Conservation (phyloP, 768 basidiomycete species). For the Trametopsis cervina region DNA sequence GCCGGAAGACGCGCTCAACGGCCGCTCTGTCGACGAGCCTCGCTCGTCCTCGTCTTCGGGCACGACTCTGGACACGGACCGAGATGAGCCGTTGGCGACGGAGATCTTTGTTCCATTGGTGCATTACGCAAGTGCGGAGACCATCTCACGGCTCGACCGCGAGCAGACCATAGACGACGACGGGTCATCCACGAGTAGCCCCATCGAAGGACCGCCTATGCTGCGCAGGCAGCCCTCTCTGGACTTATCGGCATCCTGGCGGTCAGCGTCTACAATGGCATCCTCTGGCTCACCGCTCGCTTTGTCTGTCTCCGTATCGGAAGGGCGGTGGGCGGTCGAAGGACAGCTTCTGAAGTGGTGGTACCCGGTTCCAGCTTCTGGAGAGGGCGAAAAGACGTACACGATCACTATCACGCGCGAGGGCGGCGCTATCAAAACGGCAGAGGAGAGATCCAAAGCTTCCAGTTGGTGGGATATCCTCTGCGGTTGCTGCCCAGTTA, state of each 20-base stretch:
- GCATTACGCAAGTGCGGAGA: slow-evolving; percentile 63
- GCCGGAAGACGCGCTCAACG: slow-evolving; percentile 29
- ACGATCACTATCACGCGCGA: slow-evolving; percentile 23
- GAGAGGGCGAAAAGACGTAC: slow-evolving; percentile 24
- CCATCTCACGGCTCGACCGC: slow-evolving; percentile 9
- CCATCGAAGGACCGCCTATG: slow-evolving; percentile 4
- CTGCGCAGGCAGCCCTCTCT: slow-evolving; percentile 4
- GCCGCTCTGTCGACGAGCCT: not conserved
- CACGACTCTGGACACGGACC: slow-evolving; percentile 16
- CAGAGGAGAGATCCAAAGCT: not conserved
- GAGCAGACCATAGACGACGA: slow-evolving; percentile 5
- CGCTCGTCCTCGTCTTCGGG: slow-evolving; percentile 13
- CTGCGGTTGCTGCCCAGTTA: slow-evolving; percentile 1
- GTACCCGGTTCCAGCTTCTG: slow-evolving; percentile 25
- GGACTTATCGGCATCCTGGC: slow-evolving; percentile 10
- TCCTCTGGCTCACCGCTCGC: slow-evolving; percentile 24
- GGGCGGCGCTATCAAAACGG: slow-evolving; percentile 25
- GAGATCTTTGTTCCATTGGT: slow-evolving; percentile 90
- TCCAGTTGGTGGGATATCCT: slow-evolving; percentile 7
- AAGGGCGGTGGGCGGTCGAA: slow-evolving; percentile 39
- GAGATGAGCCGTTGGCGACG: slow-evolving; percentile 46
- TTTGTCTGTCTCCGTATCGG: slow-evolving; percentile 36
- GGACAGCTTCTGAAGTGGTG: slow-evolving; percentile 44
- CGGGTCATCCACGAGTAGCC: slow-evolving; percentile 9
- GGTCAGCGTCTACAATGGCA: slow-evolving; percentile 1